Evolutionary conservation across 805 yeast genomes (phyloP).

Genomic region (Candida hispaniensis): DNA sequence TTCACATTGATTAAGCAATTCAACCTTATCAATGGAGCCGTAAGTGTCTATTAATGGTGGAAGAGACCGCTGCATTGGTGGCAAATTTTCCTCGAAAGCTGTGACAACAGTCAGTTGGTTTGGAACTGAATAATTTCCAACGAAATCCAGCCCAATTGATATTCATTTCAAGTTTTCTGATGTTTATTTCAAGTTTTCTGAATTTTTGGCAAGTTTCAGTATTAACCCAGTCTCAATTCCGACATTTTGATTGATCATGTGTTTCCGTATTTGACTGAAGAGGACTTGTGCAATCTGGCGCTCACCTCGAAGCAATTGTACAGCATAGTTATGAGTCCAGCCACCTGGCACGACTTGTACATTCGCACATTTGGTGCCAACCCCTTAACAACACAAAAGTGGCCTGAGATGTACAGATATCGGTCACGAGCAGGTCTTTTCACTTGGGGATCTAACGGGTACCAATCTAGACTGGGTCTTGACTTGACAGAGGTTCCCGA

Average conservation of each 20-base stretch:
- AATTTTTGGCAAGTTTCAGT: too few species aligned
- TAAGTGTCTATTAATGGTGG: too few species aligned
- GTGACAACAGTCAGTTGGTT: too few species aligned
- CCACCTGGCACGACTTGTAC: slow-evolving; percentile 38
- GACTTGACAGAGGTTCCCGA: slow-evolving; percentile 14
- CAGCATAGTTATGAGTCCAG: slow-evolving; percentile 30
- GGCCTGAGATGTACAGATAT: slow-evolving; percentile 40
- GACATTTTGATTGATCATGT: slow-evolving; percentile 21
- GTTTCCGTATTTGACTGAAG: slow-evolving; percentile 20
- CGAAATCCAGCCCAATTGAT: too few species aligned
- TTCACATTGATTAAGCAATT: too few species aligned
- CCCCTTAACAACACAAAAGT: slow-evolving; percentile 35
- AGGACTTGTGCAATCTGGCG: slow-evolving; percentile 35
- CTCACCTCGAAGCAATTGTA: slow-evolving; percentile 34
- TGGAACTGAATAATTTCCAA: too few species aligned
- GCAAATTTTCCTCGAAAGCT: too few species aligned
- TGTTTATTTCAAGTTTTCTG: too few species aligned
- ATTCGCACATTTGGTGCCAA: slow-evolving; percentile 36
- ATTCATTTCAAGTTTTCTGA: too few species aligned
- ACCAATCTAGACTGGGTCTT: slow-evolving; percentile 25
- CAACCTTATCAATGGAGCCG: too few species aligned
- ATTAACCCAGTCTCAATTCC: slow-evolving; percentile 2
- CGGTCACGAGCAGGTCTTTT: slow-evolving; percentile 35
- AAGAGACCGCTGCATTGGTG: too few species aligned
- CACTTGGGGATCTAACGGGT: slow-evolving; percentile 41